Percentiles rank a stretch among this genome's conserved stretches.
Conservation (phyloP, 305 asterid genomes). For the Fraxinus platypoda region DNA sequence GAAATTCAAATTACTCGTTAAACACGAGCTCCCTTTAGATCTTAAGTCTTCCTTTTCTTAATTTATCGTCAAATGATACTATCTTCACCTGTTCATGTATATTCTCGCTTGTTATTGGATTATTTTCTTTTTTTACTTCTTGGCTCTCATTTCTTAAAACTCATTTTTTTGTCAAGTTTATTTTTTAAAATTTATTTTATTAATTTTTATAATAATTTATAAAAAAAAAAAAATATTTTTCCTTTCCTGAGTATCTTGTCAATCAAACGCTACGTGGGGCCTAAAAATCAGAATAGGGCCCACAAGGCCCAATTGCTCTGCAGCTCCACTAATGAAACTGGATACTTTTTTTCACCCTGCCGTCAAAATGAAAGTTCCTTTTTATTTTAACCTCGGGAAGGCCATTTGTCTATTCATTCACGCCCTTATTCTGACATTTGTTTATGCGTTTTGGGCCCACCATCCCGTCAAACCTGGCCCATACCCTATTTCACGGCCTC, state of each 20-base stretch:
- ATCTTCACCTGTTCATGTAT: too few species aligned
- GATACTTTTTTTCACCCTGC: slow-evolving; percentile 3
- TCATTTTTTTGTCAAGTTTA: too few species aligned
- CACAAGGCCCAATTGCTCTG: neutral
- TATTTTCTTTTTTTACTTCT: too few species aligned
- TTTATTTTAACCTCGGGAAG: slow-evolving; percentile 37
- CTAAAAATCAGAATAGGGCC: neutral
- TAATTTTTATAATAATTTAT: too few species aligned
- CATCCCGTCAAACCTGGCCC: slow-evolving; percentile 23
- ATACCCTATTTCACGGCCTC: slow-evolving; percentile 18
- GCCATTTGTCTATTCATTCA: slow-evolving; percentile 36
- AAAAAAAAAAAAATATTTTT: neutral
- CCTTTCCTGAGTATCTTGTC: neutral
- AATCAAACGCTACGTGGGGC: neutral
- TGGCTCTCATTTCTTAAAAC: too few species aligned
- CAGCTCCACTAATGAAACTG: neutral
- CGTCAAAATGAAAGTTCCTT: slow-evolving; percentile 24
- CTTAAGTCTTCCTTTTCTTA: too few species aligned
- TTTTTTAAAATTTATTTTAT: too few species aligned
- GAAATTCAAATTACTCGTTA: too few species aligned
- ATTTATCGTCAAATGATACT: too few species aligned
- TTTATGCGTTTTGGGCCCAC: neutral
- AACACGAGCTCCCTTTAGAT: too few species aligned
- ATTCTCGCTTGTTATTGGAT: too few species aligned
- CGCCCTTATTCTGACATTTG: slow-evolving; percentile 9